A percentile compares a stretch with the other conserved stretches of the same genome.
phyloP scores from a whole-genome alignment of 768 basidiomycete genomes.

The Fistulinella prunicolor region DNA sequence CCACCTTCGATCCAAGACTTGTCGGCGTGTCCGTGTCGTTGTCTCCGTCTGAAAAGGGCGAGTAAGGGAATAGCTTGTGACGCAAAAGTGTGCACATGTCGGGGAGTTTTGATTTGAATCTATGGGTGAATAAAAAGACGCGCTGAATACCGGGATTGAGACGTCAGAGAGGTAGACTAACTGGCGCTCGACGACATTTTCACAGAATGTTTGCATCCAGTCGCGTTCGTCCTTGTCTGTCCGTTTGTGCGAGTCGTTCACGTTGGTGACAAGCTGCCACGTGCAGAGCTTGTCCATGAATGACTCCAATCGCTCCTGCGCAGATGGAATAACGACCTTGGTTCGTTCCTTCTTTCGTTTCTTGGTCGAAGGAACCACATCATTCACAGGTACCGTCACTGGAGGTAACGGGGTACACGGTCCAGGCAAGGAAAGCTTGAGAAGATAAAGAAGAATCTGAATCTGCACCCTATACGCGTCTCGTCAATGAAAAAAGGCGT shows the following conservation, averaged over 20 bases:
- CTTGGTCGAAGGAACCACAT: slow-evolving; percentile 26
- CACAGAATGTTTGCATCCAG: slow-evolving; percentile 74
- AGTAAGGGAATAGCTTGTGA: slow-evolving; percentile 62
- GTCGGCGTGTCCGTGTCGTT: slow-evolving; percentile 14
- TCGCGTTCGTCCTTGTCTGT: slow-evolving; percentile 42
- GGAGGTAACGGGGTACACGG: slow-evolving; percentile 31
- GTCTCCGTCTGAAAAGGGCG: slow-evolving; percentile 54
- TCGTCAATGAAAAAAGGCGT: slow-evolving; percentile 5
- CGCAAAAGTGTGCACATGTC: slow-evolving; percentile 56
- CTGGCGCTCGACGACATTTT: slow-evolving; percentile 64
- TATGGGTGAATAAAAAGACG: slow-evolving; percentile 20
- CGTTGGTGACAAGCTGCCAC: slow-evolving; percentile 59
- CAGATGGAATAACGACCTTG: slow-evolving; percentile 22
- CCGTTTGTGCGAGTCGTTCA: slow-evolving; percentile 36
- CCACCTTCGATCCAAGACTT: slow-evolving; percentile 5
- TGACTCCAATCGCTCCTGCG: slow-evolving; percentile 58
- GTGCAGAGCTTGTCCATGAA: slow-evolving; percentile 79
- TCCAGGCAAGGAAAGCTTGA: slow-evolving; percentile 62
- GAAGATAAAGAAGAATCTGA: slow-evolving; percentile 68
- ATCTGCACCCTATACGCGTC: slow-evolving; percentile 56
- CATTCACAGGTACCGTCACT: slow-evolving; percentile 22
- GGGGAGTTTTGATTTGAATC: slow-evolving; percentile 55
- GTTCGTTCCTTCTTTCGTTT: slow-evolving; percentile 23
- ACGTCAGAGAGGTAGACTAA: slow-evolving; percentile 31
- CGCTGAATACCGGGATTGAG: neutral